Percentiles rank a stretch among this genome's conserved stretches.
Evolutionary conservation across 768 basidiomycete genomes (phyloP).

Genomic region (Kwoniella newhampshirensis): DNA sequence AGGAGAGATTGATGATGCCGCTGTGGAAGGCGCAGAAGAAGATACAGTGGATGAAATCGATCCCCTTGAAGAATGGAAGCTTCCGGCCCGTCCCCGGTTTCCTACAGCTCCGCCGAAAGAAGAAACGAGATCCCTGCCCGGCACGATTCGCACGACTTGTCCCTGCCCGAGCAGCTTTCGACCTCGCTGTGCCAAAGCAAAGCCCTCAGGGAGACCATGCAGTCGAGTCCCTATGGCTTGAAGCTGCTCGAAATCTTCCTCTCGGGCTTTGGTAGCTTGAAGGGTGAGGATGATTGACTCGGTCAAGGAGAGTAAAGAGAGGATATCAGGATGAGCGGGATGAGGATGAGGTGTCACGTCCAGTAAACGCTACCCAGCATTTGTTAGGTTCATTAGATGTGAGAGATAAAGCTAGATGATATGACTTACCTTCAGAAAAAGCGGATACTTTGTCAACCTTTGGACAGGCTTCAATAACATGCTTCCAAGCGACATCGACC

Average conservation of each 20-base stretch:
- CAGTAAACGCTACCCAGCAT: constrained; percentile 62
- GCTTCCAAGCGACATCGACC: constrained; percentile 65
- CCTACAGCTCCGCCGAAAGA: not conserved
- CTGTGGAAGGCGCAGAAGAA: constrained; percentile 19
- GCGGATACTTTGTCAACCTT: constrained; percentile 68
- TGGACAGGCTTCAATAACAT: constrained; percentile 75
- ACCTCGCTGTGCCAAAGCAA: constrained; percentile 66
- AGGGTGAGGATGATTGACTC: constrained; percentile 73
- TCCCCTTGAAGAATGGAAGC: constrained; percentile 25
- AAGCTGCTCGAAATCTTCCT: constrained; percentile 79
- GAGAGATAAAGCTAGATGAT: not conserved
- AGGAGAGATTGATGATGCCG: constrained; percentile 16
- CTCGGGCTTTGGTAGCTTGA: constrained; percentile 78
- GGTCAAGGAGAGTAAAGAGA: constrained; percentile 65
- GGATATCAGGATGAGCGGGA: constrained; percentile 67
- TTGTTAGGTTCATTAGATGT: not conserved
- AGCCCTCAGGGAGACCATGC: constrained; percentile 61
- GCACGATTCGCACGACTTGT: constrained; percentile 57
- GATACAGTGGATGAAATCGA: constrained; percentile 35
- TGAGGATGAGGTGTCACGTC: constrained; percentile 70
- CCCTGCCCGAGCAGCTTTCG: constrained; percentile 74
- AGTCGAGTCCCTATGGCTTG: constrained; percentile 65
- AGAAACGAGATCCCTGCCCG: constrained; percentile 8
- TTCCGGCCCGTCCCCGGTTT: constrained; percentile 17
- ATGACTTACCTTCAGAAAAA: constrained; percentile 67